Evolutionary conservation across 2,329 filamentous ascomycete species (phyloP).

Genomic region (Epichloe glyceriae): DNA sequence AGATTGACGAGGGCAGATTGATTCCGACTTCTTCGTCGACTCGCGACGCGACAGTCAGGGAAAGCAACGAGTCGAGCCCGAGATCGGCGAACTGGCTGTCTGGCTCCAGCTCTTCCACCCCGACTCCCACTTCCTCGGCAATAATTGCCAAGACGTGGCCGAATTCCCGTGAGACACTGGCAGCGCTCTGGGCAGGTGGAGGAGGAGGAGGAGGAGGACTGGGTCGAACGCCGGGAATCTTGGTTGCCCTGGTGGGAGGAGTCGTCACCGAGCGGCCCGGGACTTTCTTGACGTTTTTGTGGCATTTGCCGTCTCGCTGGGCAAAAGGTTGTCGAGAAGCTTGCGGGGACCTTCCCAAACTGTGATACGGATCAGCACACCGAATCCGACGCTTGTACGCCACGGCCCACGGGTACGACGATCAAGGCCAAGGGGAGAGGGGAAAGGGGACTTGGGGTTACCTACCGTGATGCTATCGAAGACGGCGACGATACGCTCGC

Average conservation of each 20-base stretch:
- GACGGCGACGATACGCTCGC: conserved; percentile 33
- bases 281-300: no score
- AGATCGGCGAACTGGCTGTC: conserved; percentile 13
- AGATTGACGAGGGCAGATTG: conserved; percentile 35
- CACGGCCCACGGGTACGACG: no score
- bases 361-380: neutral
- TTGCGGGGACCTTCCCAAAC: no score
- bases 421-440: no score
- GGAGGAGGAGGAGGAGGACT: no score
- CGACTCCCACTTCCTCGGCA: conserved; percentile 6
- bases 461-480: conserved; percentile 34
- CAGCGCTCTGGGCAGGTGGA: no score
- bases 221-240: no score
- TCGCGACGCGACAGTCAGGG: conserved; percentile 39
- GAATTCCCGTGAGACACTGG: no score
- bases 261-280: no score
- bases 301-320: no score
- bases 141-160: neutral
- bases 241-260: no score
- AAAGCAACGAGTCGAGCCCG: conserved; percentile 47
- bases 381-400: neutral
- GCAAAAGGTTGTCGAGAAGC: no score
- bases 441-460: neutral
- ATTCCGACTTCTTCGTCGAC: conserved; percentile 44
- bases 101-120: conserved; percentile 1